Evolutionary conservation across 2,329 filamentous ascomycete genomes (phyloP).

Genomic region (Coniochaeta pulveracea): DNA sequence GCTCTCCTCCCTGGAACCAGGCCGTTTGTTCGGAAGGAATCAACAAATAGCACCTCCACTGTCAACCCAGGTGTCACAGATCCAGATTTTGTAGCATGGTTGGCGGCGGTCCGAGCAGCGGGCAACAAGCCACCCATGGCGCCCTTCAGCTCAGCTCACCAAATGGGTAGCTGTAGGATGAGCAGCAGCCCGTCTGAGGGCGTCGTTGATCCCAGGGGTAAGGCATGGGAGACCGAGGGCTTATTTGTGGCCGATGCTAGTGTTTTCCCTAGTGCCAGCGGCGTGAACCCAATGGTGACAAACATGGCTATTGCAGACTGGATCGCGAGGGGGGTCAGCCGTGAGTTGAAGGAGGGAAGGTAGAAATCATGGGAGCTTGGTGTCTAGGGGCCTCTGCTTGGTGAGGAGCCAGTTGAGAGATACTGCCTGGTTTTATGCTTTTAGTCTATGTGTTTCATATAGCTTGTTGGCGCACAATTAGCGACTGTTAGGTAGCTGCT

Average conservation of each 20-base stretch:
- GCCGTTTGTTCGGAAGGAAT: conserved; percentile 41
- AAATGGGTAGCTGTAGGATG: conserved; percentile 75
- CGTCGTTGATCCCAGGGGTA: conserved; percentile 46
- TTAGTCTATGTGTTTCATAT: too few relatives aligned
- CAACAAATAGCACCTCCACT: conserved; percentile 10
- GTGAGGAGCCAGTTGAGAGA: too few relatives aligned
- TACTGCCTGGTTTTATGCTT: too few relatives aligned
- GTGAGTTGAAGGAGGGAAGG: conserved; percentile 26
- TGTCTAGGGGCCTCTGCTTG: too few relatives aligned
- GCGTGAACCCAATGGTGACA: conserved; percentile 76
- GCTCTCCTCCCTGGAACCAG: conserved; percentile 48
- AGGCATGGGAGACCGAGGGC: conserved; percentile 53
- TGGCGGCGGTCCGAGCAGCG: conserved; percentile 34
- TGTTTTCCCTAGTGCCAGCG: conserved; percentile 65
- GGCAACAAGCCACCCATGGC: conserved; percentile 38
- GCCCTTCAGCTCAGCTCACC: conserved; percentile 60
- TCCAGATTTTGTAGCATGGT: conserved; percentile 49
- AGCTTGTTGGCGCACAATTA: too few relatives aligned
- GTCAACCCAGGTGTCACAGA: conserved; percentile 40
- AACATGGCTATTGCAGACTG: conserved; percentile 59
- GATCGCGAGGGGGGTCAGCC: conserved; percentile 46
- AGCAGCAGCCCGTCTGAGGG: conserved; percentile 36
- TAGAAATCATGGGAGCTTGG: too few relatives aligned
- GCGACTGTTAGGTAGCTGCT: too few relatives aligned
- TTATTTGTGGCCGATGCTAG: conserved; percentile 65